Base-by-base conservation (phyloP, 2,329 filamentous ascomycete genomes). In the Penicillium sp. region DNA sequence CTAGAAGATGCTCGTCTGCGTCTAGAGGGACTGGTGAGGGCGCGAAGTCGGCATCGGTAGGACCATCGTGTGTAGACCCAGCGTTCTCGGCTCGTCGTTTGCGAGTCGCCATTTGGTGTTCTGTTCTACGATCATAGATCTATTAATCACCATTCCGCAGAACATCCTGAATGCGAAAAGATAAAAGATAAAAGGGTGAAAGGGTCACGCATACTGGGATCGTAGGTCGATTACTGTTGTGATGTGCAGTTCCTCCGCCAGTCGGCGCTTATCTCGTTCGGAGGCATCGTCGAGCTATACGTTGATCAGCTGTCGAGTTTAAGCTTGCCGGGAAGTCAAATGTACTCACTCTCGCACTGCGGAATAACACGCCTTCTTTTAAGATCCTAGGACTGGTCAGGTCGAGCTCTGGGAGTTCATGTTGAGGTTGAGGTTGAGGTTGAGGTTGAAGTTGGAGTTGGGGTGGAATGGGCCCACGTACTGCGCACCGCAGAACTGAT, bases 141-240 rank as follows among this genome's bases (percentile, higher is more conserved):
- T n/a, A n/a, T n/a, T n/a, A 26, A 18, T 4, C 29, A 54, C 46
- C 37, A 45, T 50, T 17, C 45, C 23, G 45, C 26, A 30, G 15
- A 21, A 44, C 17, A 47, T 9, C 36, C 9, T 23, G 34, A 9
- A 13, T 40, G n/a, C 21, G 8, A 23, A 42, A 15, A 12, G 23
- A 33, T 10, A 26, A 10, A 7, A n/a, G n/a, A n/a, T n/a, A n/a
- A n/a, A n/a, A n/a, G n/a, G n/a, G n/a, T n/a, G n/a, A n/a, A n/a
- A n/a, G n/a, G n/a, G n/a, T n/a, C n/a, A n/a, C n/a, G 52, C 70
- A 53, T 79, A 90, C 84, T 87, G 84, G 55, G 90, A 90, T 49
- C 91, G 83, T 9, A 96, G 76, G 74, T 96, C 91, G 53, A 96
- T 81, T 33, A 96, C 82, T 2, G 85, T 90, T 59, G 80, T 83